Evolutionary conservation across 2,329 filamentous ascomycete species (phyloP), one percentile per base, ranked within the genome.

Genomic region (Nectriaceae sp.): DNA sequence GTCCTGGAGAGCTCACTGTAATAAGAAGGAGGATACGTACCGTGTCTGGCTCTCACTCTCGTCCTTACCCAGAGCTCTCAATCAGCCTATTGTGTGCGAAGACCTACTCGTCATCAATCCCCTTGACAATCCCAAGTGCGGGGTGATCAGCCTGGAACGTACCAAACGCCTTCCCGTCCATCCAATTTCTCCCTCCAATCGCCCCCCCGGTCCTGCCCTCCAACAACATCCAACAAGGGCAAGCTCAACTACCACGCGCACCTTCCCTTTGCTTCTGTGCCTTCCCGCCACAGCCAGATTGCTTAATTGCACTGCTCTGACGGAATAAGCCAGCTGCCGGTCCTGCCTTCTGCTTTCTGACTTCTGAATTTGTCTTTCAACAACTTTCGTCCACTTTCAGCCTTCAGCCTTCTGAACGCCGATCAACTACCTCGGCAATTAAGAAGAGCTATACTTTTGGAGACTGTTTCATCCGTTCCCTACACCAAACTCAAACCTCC

Each of bases 11-110:
- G 56, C 58, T 63, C 44, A 19, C 40, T 60, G 60, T 52, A 61
- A 60, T 59, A 63, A 62, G 58, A 60, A 62, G 56, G 58, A 47
- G 50, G 57, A 59, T 62, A 62, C 59, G 55, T 61, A 61, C 58
- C 53, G 20, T 39, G 40, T 45, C 46, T 21, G 54, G 39, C 43
- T 37, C 38, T 46, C 46, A 40, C 47, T 43, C 45, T 45, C 43
- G 42, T 44, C 38, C 40, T 39, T 46, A 15, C 26, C 42, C 37
- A 40, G 24, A 22, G 21, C 41, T 24, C 31, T 33, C 46, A 52
- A 59, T 59, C 59, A 60, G 53, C 51, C 56, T 60, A 55, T 62
- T 59, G 33, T 49, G n/a, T 42, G 40, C 35, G 26, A 16, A 41
- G 40, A 21, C 21, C 18, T 52, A 41, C 37, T 58, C 50, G 50